Base-by-base conservation (phyloP, 768 basidiomycete species). In the Amyloporia xantha region DNA sequence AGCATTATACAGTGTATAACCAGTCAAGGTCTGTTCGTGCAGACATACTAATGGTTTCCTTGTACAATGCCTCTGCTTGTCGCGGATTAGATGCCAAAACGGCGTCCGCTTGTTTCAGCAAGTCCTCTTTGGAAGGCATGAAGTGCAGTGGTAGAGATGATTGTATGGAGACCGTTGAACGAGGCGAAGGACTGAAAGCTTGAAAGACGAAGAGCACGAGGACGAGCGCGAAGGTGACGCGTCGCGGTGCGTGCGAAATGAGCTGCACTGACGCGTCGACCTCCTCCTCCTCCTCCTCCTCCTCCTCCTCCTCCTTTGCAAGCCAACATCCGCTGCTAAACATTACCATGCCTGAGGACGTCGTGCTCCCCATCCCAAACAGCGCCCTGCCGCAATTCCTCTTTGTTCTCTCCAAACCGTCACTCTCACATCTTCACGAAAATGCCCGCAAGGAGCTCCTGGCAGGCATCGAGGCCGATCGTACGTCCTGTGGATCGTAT, bases 321-420 rank as follows among this genome's bases (percentile, higher is more conserved):
- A n/a, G n/a, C n/a, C n/a, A 26, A 19, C 43, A 25, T 27, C 28
- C 33, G n/a, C 37, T 5, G 26, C n/a, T n/a, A n/a, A n/a, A n/a
- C n/a, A n/a, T 15, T 44, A 56, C 42, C 49, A 92, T 93, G 90
- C 78, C 89, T 46, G 88, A 95, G 66, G 90, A 94, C 54, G 69
- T 79, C 12, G 81, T 93, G 2, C 75, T 89, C 33, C 91, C 91
- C 0, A 85, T 89, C 52, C 94, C 93, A 20, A 94, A 96, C 63
- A 81, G 93, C 48, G 70, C 74, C 10, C 76, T 95, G 15, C 76
- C 93, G 0, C 86, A 95, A 59, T 78, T 85, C 60, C 71, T 86
- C 11, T 96, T 90, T 59, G 77, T 78, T 9, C 74, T 97, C 3
- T 76, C 81, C 11, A 79, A 77, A 17, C 74, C 81, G 0, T 68